Evolutionary conservation across 2,329 filamentous ascomycete species (phyloP).

Genomic region (Sclerotinia subarctica): DNA sequence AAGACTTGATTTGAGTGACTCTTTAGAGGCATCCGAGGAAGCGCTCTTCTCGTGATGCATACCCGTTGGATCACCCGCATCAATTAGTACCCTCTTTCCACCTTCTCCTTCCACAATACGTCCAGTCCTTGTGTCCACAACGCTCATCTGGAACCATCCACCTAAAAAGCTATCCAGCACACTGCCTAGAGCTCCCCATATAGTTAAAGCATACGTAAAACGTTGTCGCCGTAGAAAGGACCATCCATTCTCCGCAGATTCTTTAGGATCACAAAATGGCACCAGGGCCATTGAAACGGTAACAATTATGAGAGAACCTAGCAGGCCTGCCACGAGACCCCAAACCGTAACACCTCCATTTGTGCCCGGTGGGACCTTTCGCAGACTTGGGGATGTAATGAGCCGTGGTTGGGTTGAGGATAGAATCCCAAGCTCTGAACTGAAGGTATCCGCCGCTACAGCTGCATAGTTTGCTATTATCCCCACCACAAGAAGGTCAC

Average conservation of each 20-base stretch:
- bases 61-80: slow-evolving; percentile 33
- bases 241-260: slow-evolving; percentile 45
- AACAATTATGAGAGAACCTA: slow-evolving; percentile 68
- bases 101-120: slow-evolving; percentile 88
- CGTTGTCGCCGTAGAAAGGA: slow-evolving; percentile 49
- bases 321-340: slow-evolving; percentile 69
- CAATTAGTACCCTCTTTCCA: slow-evolving; percentile 57
- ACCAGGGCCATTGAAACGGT: slow-evolving; percentile 62
- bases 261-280: slow-evolving; percentile 56
- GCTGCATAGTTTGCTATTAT: slow-evolving; percentile 84
- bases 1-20: slow-evolving; percentile 52
- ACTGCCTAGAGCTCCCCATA: slow-evolving; percentile 76
- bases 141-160: slow-evolving; percentile 78
- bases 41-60: slow-evolving; percentile 40
- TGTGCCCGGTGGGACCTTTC: slow-evolving; percentile 81
- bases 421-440: slow-evolving; percentile 90
- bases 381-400: slow-evolving; percentile 75
- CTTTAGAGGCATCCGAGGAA: slow-evolving; percentile 48
- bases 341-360: slow-evolving; percentile 84
- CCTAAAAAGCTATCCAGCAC: slow-evolving; percentile 86
- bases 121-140: slow-evolving; percentile 77
- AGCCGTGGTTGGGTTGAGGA: slow-evolving; percentile 72
- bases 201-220: slow-evolving; percentile 54
- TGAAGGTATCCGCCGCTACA: slow-evolving; percentile 90
- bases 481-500: slow-evolving; percentile 61